Conservation (phyloP, 129 eudicot genomes). For the Deinandra increscens region DNA sequence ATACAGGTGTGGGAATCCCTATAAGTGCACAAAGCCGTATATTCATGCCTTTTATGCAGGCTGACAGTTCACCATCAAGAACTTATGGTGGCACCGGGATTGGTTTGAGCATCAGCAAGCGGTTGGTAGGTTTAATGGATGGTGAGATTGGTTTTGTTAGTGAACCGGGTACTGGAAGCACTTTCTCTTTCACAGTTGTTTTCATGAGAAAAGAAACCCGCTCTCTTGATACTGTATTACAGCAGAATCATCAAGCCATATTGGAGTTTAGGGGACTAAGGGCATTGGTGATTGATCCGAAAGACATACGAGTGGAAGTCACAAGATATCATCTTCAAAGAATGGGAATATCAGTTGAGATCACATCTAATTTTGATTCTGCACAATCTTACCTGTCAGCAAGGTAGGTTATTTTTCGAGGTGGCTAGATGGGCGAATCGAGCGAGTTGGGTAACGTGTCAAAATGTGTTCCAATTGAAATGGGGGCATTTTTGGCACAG, state of each 20-base stretch:
- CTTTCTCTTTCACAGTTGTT: constrained; percentile 70
- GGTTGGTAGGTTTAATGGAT: constrained; percentile 79
- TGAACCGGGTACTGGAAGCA: constrained; percentile 62
- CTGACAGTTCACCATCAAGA: constrained; percentile 82
- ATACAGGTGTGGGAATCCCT: constrained; percentile 87
- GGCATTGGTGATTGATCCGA: constrained; percentile 71
- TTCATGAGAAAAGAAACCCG: constrained; percentile 38
- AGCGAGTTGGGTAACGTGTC: neutral
- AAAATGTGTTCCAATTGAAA: neutral
- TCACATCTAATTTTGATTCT: constrained; percentile 49
- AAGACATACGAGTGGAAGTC: constrained; percentile 66
- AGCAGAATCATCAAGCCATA: constrained; percentile 40
- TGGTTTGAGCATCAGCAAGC: constrained; percentile 85
- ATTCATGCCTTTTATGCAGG: constrained; percentile 95
- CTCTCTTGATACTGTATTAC: constrained; percentile 34
- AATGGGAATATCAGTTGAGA: constrained; percentile 66
- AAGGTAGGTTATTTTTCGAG: constrained; percentile 14
- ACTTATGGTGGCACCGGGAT: constrained; percentile 92
- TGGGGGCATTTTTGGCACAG: too few relatives aligned
- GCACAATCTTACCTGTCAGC: constrained; percentile 45
- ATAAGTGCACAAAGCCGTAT: constrained; percentile 69
- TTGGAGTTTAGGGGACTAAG: constrained; percentile 62
- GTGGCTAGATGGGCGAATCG: neutral
- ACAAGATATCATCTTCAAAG: constrained; percentile 81
- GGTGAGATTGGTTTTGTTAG: constrained; percentile 88